These are phyloP conservation scores for Serendipita indica DNA, from an alignment of 768 basidiomycete species.

Conservation along the genomic window DNA sequence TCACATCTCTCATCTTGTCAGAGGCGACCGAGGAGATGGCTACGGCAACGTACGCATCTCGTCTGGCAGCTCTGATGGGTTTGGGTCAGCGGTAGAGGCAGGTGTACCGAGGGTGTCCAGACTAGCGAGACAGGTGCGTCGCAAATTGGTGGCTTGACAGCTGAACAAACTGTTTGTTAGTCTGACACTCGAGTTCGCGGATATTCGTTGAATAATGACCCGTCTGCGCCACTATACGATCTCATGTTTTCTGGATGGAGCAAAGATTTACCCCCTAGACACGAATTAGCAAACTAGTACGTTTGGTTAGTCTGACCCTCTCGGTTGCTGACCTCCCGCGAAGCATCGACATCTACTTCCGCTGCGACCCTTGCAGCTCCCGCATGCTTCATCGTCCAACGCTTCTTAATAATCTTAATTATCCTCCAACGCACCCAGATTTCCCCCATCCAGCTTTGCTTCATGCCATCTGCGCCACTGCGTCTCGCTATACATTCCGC, in stretches of 20 bases:
- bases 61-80: background rate
- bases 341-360: conserved; percentile 80
- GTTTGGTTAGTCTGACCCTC: background rate
- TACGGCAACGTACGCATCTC: background rate
- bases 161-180: background rate
- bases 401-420: conserved; percentile 62
- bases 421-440: conserved; percentile 63
- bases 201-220: conserved; percentile 29
- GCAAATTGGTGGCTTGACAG: background rate
- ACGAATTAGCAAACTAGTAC: background rate
- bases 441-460: conserved; percentile 85
- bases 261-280: conserved; percentile 46
- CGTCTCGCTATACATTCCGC: conserved; percentile 69
- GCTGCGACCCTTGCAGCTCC: conserved; percentile 74
- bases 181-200: conserved; percentile 18
- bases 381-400: conserved; percentile 69
- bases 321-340: background rate
- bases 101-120: background rate
- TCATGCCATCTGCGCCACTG: conserved; percentile 81
- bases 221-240: conserved; percentile 26
- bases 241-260: conserved; percentile 71
- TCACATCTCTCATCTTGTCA: background rate
- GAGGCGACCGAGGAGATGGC: background rate
- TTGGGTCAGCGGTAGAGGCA: background rate
- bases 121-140: background rate